Conservation (phyloP, 257 asterid genomes). For the Gardenia jasminoides region DNA sequence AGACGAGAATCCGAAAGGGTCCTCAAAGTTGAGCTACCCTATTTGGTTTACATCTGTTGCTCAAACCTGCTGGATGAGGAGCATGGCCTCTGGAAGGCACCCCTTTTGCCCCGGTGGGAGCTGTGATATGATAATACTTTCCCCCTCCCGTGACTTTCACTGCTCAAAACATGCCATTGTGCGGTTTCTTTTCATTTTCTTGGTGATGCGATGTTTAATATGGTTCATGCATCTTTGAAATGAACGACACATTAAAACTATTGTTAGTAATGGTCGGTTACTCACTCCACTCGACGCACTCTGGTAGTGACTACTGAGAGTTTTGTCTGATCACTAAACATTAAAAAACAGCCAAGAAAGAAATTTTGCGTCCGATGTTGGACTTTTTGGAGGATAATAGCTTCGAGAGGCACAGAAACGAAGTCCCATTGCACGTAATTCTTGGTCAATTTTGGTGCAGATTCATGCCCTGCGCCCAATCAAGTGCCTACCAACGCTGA, state of each 20-base stretch:
- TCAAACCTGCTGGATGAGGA: background rate
- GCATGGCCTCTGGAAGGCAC: background rate
- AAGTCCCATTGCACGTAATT: background rate
- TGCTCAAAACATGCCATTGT: background rate
- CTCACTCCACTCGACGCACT: background rate
- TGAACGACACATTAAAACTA: no score
- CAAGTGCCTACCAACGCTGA: background rate
- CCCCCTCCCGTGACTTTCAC: constrained; percentile 7
- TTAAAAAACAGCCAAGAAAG: background rate
- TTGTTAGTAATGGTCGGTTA: background rate
- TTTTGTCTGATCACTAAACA: no score
- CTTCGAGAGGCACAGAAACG: background rate
- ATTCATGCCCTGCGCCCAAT: no score
- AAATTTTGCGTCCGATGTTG: no score
- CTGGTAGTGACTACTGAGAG: background rate
- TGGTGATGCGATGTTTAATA: background rate
- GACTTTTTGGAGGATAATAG: no score
- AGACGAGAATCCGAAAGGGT: constrained; percentile 1
- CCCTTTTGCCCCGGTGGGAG: background rate
- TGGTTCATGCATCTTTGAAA: background rate
- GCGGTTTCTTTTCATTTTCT: background rate
- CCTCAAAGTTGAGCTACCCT: background rate
- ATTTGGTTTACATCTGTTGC: constrained; percentile 3
- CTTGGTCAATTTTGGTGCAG: background rate
- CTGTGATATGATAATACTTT: no score